These are phyloP conservation scores for Ganoderma leucocontextum DNA, from an alignment of 1,284 basidiomycete species.

Conservation along the genomic window DNA sequence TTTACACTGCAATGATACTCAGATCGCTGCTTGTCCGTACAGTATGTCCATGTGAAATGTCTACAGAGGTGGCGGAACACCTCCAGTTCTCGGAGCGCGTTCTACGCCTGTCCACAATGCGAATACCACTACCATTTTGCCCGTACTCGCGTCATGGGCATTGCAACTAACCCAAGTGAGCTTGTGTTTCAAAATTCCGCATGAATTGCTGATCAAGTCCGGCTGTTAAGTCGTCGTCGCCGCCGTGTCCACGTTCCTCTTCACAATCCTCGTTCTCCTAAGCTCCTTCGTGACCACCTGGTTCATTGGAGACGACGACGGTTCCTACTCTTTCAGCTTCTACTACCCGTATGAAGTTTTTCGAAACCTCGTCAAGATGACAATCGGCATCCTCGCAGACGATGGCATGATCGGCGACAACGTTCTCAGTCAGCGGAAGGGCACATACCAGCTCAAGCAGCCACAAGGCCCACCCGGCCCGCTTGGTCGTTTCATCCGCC, in stretches of 20 bases:
- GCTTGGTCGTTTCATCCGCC: conserved; percentile 62
- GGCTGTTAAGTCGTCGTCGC: conserved; percentile 64
- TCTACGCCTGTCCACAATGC: conserved; percentile 81
- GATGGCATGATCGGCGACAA: conserved; percentile 53
- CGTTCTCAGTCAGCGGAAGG: conserved; percentile 33
- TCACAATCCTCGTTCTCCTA: conserved; percentile 70
- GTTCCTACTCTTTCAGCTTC: conserved; percentile 54
- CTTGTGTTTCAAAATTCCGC: background rate
- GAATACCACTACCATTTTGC: conserved; percentile 77
- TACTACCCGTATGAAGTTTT: conserved; percentile 65
- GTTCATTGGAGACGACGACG: conserved; percentile 55
- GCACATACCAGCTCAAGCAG: conserved; percentile 19
- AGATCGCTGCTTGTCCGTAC: conserved; percentile 28
- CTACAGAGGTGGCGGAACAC: conserved; percentile 75
- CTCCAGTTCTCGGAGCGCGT: conserved; percentile 64
- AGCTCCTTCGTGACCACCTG: conserved; percentile 79
- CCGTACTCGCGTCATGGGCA: conserved; percentile 69
- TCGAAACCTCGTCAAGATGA: conserved; percentile 68
- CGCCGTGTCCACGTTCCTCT: conserved; percentile 68
- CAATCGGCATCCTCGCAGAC: conserved; percentile 70
- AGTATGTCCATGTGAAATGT: conserved; percentile 82
- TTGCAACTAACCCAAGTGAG: conserved; percentile 76
- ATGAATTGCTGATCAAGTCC: background rate
- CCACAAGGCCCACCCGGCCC: conserved; percentile 51
- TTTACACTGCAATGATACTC: background rate